phyloP scores from a whole-genome alignment of 495 filamentous ascomycete genomes.

The Collariella sp. region DNA sequence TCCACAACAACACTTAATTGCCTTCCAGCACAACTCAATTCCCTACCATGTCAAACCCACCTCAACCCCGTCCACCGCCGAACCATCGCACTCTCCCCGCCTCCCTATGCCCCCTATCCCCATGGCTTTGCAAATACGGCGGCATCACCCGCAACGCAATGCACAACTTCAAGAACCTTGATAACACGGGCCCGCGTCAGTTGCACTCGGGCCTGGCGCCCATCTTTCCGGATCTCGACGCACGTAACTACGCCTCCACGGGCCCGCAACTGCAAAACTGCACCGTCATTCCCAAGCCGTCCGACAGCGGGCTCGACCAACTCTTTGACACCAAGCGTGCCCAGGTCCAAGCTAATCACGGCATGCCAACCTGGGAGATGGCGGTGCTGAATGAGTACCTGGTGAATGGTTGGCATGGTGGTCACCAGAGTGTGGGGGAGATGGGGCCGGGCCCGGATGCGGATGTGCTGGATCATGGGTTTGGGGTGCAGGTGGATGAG shows the following conservation, averaged over 20 bases:
- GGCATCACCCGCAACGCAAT: not conserved
- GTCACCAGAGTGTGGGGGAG: not conserved
- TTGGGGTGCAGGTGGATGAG: slow-evolving; percentile 1
- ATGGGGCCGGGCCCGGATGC: not conserved
- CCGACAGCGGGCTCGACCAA: not conserved
- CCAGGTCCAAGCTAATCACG: not conserved
- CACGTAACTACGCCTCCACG: not conserved
- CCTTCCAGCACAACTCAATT: no score
- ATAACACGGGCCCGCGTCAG: not conserved
- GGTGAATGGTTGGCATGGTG: not conserved
- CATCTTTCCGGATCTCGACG: not conserved
- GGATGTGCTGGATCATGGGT: not conserved
- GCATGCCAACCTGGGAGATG: slow-evolving; percentile 4
- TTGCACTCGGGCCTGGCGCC: slow-evolving; percentile 1
- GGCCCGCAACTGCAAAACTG: not conserved
- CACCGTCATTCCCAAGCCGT: not conserved
- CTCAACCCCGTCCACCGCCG: not conserved
- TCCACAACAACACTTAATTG: no score
- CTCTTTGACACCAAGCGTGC: not conserved
- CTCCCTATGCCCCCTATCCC: not conserved
- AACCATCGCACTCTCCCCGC: no score
- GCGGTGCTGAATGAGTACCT: not conserved
- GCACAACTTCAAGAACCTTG: no score
- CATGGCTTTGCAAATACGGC: slow-evolving; percentile 7
- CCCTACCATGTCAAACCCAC: no score